Percentiles rank a stretch among this genome's conserved stretches.
Evolutionary conservation across 2,329 filamentous ascomycete genomes (phyloP).

Genomic region (Aciculosporium take): DNA sequence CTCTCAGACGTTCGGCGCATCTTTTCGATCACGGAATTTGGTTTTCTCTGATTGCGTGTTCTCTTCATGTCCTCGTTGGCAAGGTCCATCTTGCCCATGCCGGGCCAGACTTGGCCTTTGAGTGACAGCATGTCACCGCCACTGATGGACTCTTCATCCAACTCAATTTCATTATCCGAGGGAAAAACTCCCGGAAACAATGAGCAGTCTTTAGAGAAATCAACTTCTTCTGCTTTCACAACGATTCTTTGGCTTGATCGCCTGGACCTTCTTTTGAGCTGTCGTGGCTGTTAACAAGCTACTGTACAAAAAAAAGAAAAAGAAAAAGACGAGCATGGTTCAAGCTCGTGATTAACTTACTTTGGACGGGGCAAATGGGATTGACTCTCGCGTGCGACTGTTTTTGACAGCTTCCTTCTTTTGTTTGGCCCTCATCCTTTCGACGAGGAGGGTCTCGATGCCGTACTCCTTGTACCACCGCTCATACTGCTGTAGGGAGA

Average conservation of each 20-base stretch:
- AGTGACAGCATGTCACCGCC: constrained; percentile 28
- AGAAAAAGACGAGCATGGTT: neutral
- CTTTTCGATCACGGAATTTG: constrained; percentile 51
- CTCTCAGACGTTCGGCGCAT: constrained; percentile 50
- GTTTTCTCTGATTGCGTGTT: constrained; percentile 67
- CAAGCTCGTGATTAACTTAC: constrained; percentile 8
- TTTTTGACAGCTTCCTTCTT: constrained; percentile 45
- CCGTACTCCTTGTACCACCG: constrained; percentile 62
- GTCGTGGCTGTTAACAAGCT: neutral
- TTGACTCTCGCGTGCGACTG: constrained; percentile 23
- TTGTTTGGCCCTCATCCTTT: constrained; percentile 65
- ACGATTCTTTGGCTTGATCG: constrained; percentile 9
- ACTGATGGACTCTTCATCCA: constrained; percentile 14
- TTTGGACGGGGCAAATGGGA: constrained; percentile 11
- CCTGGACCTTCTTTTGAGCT: constrained; percentile 18
- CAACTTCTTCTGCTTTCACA: constrained; percentile 18
- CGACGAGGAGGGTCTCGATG: constrained; percentile 59
- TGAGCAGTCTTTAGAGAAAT: constrained; percentile 13
- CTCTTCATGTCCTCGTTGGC: constrained; percentile 59
- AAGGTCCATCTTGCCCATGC: constrained; percentile 72
- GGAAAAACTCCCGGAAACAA: constrained; percentile 16
- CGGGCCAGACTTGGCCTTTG: constrained; percentile 61
- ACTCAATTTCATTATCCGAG: constrained; percentile 16
- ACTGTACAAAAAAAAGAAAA: neutral
- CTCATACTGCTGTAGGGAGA: constrained; percentile 54